Base-by-base conservation (phyloP, 2,329 filamentous ascomycete genomes). In the Pseudogymnoascus sp. region DNA sequence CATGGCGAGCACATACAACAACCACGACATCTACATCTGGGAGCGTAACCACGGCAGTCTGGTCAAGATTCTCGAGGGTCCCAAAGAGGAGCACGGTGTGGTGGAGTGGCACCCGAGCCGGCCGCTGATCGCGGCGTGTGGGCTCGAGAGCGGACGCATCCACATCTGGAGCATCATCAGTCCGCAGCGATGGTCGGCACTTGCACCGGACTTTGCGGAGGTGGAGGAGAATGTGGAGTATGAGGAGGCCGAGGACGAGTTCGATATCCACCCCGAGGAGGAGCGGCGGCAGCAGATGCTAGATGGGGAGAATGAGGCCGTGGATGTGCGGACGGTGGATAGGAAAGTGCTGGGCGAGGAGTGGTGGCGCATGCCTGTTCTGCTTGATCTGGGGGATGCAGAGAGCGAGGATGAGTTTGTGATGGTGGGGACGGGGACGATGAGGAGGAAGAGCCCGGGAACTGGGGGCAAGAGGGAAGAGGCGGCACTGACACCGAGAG, bases 201-300 rank as follows among this genome's bases (percentile, higher is more conserved):
- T 99, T 31, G 95, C 95, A 5, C 94, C 94, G 0, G 95, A 99
- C 75, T 99, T 99, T 75, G 90, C 88, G 42, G 94, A 99, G 75
- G 92, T 99, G 12, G 94, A 99, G 76, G 94, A 99, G 76, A 99
- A 99, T 69, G 92, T 96, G 21, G 91, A 97, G 74, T 99, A 99
- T 73, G 85, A 95, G 44, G 94, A 99, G 75, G 84, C 85, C 63
- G 94, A 99, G 76, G 94, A 99, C 73, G 94, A 99, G 73, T 99
- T 99, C 70, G 95, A 99, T 74, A 95, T 97, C 63, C 94, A 97
- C 73, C 92, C 92, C 0, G 88, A 93, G 64, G 93, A 97, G 73
- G 93, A 97, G 74, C 87, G 97, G 63, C 91, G 95, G 73, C 93
- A 96, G 74, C 85, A 93, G 31, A 85, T 92, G 47, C 81, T 97